Conservation (phyloP, 768 basidiomycete species). For the Phaffia australis region DNA sequence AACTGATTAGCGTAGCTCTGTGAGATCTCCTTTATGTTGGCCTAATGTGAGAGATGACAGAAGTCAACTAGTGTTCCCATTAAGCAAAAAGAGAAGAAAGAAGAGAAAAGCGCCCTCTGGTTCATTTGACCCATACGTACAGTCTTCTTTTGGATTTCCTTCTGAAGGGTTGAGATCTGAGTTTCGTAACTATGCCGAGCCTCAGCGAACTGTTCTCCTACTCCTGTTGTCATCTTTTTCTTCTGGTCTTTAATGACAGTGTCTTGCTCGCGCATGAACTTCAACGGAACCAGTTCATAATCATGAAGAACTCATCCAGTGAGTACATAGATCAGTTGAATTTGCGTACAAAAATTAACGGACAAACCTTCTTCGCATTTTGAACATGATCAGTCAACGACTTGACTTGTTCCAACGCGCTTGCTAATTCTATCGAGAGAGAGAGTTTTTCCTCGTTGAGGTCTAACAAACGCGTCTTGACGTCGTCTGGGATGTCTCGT, state of each 20-base stretch:
- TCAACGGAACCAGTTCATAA: background rate
- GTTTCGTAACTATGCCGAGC: slow-evolving; percentile 55
- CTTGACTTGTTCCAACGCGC: slow-evolving; percentile 40
- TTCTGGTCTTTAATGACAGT: slow-evolving; percentile 73
- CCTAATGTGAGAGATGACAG: background rate
- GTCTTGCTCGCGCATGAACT: slow-evolving; percentile 92
- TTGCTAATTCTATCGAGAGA: slow-evolving; percentile 34
- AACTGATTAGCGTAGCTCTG: slow-evolving; percentile 64
- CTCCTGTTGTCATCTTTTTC: slow-evolving; percentile 38
- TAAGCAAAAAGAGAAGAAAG: background rate
- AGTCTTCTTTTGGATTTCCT: slow-evolving; percentile 47
- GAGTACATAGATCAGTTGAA: background rate
- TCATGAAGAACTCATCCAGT: background rate
- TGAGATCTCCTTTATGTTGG: slow-evolving; percentile 43
- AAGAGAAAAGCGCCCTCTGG: slow-evolving; percentile 38
- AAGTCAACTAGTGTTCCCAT: slow-evolving; percentile 41
- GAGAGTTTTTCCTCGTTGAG: slow-evolving; percentile 67
- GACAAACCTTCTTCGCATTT: slow-evolving; percentile 61
- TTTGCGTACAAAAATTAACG: background rate
- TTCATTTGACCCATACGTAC: slow-evolving; percentile 37
- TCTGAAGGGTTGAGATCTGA: slow-evolving; percentile 55
- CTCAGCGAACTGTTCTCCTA: slow-evolving; percentile 54
- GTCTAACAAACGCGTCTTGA: slow-evolving; percentile 59
- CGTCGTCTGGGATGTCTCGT: slow-evolving; percentile 69
- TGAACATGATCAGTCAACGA: slow-evolving; percentile 61